Percentiles rank a stretch among this genome's conserved stretches.
Conservation (phyloP, 495 filamentous ascomycete species). For the Xylaria palmicola region DNA sequence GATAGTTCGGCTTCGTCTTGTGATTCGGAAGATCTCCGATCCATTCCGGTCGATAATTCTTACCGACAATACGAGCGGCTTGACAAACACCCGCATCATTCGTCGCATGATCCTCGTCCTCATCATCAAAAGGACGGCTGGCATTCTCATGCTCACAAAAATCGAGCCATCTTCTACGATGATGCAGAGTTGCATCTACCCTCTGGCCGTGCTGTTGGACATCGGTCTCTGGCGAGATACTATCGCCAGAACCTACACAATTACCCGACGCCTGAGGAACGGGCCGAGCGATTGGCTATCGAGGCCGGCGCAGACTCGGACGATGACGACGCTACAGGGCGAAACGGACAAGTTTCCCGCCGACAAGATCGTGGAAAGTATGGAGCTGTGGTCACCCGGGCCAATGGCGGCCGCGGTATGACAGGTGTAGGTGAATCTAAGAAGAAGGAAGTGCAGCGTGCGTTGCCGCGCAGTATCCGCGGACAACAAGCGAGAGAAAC, state of each 20-base stretch:
- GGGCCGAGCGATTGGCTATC: slow-evolving; percentile 55
- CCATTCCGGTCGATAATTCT: slow-evolving; percentile 66
- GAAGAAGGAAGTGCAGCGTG: slow-evolving; percentile 60
- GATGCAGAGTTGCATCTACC: slow-evolving; percentile 96
- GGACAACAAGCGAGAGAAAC: slow-evolving; percentile 52
- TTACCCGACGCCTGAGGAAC: slow-evolving; percentile 71
- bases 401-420: slow-evolving; percentile 75
- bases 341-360: slow-evolving; percentile 30
- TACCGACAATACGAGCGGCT: slow-evolving; percentile 60
- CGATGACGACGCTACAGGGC: slow-evolving; percentile 28
- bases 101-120: slow-evolving; percentile 59
- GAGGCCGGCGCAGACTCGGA: slow-evolving; percentile 43
- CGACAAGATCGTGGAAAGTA: slow-evolving; percentile 47
- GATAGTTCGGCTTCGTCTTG: slow-evolving; percentile 82
- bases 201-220: slow-evolving; percentile 83
- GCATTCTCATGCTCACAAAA: slow-evolving; percentile 68
- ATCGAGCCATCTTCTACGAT: slow-evolving; percentile 75
- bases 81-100: slow-evolving; percentile 63
- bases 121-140: slow-evolving; percentile 70
- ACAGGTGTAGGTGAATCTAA: slow-evolving; percentile 67
- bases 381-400: slow-evolving; percentile 57
- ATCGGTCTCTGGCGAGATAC: slow-evolving; percentile 80
- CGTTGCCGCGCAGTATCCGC: slow-evolving; percentile 66
- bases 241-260: slow-evolving; percentile 90
- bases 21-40: slow-evolving; percentile 70